Conservation (phyloP, 2,329 filamentous ascomycete species). For the Cryphonectria radicalis region DNA sequence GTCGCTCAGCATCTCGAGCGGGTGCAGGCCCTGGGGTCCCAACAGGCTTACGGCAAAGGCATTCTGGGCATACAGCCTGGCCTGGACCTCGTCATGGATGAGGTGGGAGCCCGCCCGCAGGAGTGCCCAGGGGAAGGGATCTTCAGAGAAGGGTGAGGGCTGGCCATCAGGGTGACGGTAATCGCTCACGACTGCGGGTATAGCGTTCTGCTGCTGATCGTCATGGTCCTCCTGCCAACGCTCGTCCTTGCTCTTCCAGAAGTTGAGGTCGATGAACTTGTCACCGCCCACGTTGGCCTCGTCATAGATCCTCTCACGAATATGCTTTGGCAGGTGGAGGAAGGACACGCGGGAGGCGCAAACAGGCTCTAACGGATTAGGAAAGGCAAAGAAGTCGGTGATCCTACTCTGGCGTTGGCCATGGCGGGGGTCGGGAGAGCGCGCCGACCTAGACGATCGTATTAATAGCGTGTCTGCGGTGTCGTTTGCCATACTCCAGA, state of each 20-base stretch:
- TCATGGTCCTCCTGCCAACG: background rate
- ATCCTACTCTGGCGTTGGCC: background rate
- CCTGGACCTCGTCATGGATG: conserved; percentile 5
- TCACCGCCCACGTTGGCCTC: background rate
- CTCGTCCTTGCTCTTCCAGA: background rate
- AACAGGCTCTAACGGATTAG: background rate
- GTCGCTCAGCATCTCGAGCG: conserved; percentile 7
- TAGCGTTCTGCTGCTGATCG: background rate
- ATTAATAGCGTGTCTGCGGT: no score
- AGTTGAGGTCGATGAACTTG: conserved; percentile 12
- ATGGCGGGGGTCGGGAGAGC: background rate
- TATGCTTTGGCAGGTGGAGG: background rate
- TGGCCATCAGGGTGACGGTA: background rate
- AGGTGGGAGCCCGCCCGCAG: conserved; percentile 6
- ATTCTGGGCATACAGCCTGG: conserved; percentile 6
- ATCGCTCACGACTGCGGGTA: background rate
- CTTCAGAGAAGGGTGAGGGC: background rate
- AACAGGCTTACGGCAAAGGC: conserved; percentile 2
- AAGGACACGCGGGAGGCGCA: background rate
- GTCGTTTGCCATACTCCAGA: background rate
- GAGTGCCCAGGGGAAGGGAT: background rate
- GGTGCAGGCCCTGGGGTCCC: background rate
- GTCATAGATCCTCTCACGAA: conserved; percentile 10
- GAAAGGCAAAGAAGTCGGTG: background rate
- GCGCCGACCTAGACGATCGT: no score